phyloP scores from a whole-genome alignment of 2,329 filamentous ascomycete species.

The Alternaria solani region DNA sequence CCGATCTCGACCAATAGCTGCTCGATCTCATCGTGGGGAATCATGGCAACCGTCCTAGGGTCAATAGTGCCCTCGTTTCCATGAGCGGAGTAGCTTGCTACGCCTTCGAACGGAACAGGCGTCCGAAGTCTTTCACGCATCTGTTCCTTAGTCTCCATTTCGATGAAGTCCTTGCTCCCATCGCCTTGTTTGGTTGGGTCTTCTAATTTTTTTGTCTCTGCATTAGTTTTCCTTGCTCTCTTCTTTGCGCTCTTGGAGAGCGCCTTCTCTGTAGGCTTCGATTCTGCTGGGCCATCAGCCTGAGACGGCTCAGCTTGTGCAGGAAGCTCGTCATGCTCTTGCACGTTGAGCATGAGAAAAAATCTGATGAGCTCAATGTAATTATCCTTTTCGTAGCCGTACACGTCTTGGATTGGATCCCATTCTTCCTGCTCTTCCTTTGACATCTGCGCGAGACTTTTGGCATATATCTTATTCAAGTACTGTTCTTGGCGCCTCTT shows the following conservation, averaged over 20 bases:
- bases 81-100: slow-evolving; percentile 45
- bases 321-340: slow-evolving; percentile 12
- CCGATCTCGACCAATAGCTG: slow-evolving; percentile 55
- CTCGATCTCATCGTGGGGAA: slow-evolving; percentile 56
- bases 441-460: slow-evolving; percentile 51
- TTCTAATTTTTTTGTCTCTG: slow-evolving; percentile 29
- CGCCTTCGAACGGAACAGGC: slow-evolving; percentile 49
- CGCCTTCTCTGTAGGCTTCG: slow-evolving; percentile 19
- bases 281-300: background rate
- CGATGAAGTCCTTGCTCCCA: slow-evolving; percentile 43
- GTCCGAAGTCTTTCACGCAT: slow-evolving; percentile 53
- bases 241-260: slow-evolving; percentile 43
- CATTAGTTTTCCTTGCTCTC: slow-evolving; percentile 42
- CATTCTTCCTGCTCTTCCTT: slow-evolving; percentile 52
- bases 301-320: background rate
- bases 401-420: slow-evolving; percentile 60
- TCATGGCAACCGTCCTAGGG: slow-evolving; percentile 45
- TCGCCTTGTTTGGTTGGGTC: slow-evolving; percentile 23
- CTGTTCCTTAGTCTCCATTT: slow-evolving; percentile 55
- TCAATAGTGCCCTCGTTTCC: slow-evolving; percentile 43
- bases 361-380: slow-evolving; percentile 58
- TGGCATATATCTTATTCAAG: slow-evolving; percentile 54
- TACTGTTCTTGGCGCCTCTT: slow-evolving; percentile 55
- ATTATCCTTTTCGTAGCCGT: slow-evolving; percentile 55
- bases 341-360: slow-evolving; percentile 55